These are phyloP conservation scores for Cutaneotrichosporon cavernicola DNA, from an alignment of 1,284 basidiomycete species.

Conservation along the genomic window DNA sequence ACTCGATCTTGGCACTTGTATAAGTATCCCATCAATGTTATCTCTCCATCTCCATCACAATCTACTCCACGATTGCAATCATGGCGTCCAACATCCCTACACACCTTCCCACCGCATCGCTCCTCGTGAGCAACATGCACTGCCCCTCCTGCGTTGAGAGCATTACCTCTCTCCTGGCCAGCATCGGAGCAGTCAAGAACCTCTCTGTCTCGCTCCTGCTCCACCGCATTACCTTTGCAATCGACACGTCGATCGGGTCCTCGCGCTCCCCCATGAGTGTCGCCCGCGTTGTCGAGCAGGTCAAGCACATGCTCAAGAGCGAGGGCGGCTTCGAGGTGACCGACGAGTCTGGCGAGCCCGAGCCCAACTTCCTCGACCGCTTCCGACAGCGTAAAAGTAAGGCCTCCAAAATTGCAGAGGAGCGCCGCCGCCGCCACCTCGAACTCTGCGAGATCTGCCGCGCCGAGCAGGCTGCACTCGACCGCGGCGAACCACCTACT, in stretches of 20 bases:
- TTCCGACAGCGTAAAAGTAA: conserved; percentile 6
- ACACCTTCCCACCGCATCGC: conserved; percentile 31
- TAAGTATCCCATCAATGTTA: too few relatives aligned
- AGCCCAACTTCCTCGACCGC: conserved; percentile 1
- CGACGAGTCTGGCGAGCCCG: conserved; percentile 16
- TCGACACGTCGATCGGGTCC: conserved; percentile 24
- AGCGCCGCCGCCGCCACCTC: conserved; percentile 42
- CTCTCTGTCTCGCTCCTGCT: conserved; percentile 48
- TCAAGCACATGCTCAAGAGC: conserved; percentile 25
- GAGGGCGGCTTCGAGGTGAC: conserved; percentile 45
- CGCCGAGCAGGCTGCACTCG: conserved; percentile 25
- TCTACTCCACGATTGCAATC: not conserved
- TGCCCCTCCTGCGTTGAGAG: conserved; percentile 54
- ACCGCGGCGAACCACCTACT: conserved; percentile 2
- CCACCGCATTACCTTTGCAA: conserved; percentile 42
- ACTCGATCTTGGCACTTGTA: not conserved
- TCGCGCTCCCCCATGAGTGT: conserved; percentile 17
- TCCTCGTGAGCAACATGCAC: conserved; percentile 48
- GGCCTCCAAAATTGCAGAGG: conserved; percentile 27
- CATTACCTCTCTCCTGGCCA: conserved; percentile 43
- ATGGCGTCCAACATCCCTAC: conserved; percentile 23
- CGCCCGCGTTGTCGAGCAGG: conserved; percentile 29
- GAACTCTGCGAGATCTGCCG: conserved; percentile 50
- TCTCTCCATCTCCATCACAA: not conserved
- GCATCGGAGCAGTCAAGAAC: conserved; percentile 32